phyloP scores from a whole-genome alignment of 176 grass and related monocot species.

The Carex scoparia region DNA sequence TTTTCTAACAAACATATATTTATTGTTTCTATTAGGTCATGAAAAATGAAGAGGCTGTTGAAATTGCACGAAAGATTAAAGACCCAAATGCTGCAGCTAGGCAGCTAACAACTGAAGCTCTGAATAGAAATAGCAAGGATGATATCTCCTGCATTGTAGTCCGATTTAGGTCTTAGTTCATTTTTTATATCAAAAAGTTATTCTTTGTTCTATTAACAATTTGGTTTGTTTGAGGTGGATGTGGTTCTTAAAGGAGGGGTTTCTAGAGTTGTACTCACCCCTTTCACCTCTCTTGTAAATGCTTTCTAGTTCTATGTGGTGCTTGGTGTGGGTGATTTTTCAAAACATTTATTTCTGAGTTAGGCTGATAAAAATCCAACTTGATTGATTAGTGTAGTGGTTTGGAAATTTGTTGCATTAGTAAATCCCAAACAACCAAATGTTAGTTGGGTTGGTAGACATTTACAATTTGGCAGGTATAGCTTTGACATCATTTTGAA shows the following conservation, averaged over 20 bases:
- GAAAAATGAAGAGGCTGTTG: slow-evolving; percentile 33
- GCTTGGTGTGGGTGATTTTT: not conserved
- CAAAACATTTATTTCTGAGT: not conserved
- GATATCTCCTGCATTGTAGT: slow-evolving; percentile 43
- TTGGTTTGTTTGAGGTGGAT: slow-evolving; percentile 9
- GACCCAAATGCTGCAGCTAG: slow-evolving; percentile 29
- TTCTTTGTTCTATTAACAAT: slow-evolving; percentile 21
- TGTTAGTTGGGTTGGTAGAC: not conserved
- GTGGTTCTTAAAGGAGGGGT: not conserved
- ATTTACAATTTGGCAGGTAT: not conserved
- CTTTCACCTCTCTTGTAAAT: slow-evolving; percentile 11
- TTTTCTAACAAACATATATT: not conserved
- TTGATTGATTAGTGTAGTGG: not conserved
- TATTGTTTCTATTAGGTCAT: slow-evolving; percentile 28
- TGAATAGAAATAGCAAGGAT: slow-evolving; percentile 39
- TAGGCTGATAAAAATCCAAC: not conserved
- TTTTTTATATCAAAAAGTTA: slow-evolving; percentile 16
- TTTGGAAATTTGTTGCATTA: not conserved
- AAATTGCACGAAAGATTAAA: slow-evolving; percentile 30
- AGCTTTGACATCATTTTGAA: not conserved
- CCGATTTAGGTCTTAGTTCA: slow-evolving; percentile 21
- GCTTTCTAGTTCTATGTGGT: not conserved
- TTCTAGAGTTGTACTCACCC: not conserved
- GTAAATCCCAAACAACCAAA: not conserved
- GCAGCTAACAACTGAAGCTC: slow-evolving; percentile 30